Base-by-base conservation (phyloP, 495 filamentous ascomycete genomes). In the Neurospora cerealis region DNA sequence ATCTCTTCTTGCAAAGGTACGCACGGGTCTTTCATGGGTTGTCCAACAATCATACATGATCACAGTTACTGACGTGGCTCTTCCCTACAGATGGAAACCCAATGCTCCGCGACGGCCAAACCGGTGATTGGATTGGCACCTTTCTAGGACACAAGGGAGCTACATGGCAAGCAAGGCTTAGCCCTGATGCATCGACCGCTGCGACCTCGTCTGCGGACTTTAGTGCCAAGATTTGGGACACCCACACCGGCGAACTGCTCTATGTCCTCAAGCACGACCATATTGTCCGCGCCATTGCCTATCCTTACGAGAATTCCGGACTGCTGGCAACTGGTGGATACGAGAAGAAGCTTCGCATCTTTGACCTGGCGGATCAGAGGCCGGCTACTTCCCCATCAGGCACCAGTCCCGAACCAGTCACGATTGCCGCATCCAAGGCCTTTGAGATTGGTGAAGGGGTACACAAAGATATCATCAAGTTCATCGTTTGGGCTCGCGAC, bases 121-220 rank as follows among this genome's bases (percentile, higher is more conserved):
- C 96, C 19, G 96, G 96, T 72, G 96, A 99, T 81, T 99, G 93
- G 96, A 98, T 99, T 75, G 96, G 96, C 42, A 99, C 96, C 44
- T 98, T 98, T 78, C 89, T 99, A 71, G 95, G 96, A 62, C 96
- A 99, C 84, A 98, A 99, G 85, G 96, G 96, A 74, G 96, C 96
- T 21, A 94, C 97, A 70, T 99, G 95, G 93, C 94, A 97, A 85
- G 92, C 94, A 36, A 89, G 95, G 71, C 88, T 98, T 13, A 97
- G 94, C 48, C 88, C 92, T 34, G 96, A 98, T 82, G 93, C 94
- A 8, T 88, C 89, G 40, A 90, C 94, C 41, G 94, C 96, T 74
- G 95, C 93, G 13, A 98, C 96, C 36, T 96, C 91, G 37, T 95
- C 94, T 28, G 96, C 96, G 54, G 96, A 99, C 81, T 99, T 99